Conservation (phyloP, 2,329 filamentous ascomycete genomes). For the Cercospora sojina region DNA sequence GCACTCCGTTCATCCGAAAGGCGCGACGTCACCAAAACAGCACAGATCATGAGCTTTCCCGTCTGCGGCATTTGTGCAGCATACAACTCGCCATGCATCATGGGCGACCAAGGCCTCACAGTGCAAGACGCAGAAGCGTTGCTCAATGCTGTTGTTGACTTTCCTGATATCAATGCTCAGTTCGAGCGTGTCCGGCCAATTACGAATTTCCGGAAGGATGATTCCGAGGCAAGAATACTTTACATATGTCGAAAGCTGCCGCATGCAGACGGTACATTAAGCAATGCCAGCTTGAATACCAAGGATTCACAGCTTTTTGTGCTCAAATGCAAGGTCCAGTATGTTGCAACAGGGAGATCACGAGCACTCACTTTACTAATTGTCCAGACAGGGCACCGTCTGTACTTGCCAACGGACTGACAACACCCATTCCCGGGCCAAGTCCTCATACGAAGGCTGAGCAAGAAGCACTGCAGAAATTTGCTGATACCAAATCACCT, state of each 20-base stretch:
- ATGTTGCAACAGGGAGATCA: neutral
- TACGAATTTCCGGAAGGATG: slow-evolving; percentile 37
- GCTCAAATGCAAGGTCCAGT: slow-evolving; percentile 38
- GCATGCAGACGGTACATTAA: neutral
- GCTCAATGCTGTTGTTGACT: slow-evolving; percentile 20
- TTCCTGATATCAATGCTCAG: slow-evolving; percentile 16
- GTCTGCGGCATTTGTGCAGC: neutral
- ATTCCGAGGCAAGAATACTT: slow-evolving; percentile 34
- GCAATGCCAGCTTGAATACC: neutral
- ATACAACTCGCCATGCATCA: neutral
- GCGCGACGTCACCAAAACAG: neutral
- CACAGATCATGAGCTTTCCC: neutral
- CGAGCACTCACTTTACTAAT: neutral
- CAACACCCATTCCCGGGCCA: slow-evolving; percentile 27
- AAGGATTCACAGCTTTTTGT: slow-evolving; percentile 23
- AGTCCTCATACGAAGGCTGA: slow-evolving; percentile 33
- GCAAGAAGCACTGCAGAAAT: slow-evolving; percentile 29
- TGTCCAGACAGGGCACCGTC: slow-evolving; percentile 27
- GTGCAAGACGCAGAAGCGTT: slow-evolving; percentile 24
- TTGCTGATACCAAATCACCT: slow-evolving; percentile 19
- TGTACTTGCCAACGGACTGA: slow-evolving; percentile 28
- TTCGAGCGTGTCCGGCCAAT: slow-evolving; percentile 31
- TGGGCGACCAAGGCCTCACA: slow-evolving; percentile 25
- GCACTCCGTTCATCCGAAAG: neutral
- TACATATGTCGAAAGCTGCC: slow-evolving; percentile 27